A percentile compares a stretch with the other conserved stretches of the same genome.
These are phyloP conservation scores for Globisporangium splendens DNA, from an alignment of 352 stramenopile genomes.

Conservation along the genomic window DNA sequence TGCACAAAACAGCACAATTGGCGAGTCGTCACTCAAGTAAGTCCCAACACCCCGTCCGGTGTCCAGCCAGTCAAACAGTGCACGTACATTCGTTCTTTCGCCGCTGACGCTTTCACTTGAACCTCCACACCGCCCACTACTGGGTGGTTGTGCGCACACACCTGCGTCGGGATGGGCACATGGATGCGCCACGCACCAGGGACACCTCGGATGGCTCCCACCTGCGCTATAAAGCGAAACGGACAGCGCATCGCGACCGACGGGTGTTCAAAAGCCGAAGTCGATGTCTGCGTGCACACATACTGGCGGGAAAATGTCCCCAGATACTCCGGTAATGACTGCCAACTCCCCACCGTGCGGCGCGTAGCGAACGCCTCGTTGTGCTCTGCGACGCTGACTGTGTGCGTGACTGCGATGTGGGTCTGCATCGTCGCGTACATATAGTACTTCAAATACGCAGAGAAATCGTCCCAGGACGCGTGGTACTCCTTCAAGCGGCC, in stretches of 20 bases:
- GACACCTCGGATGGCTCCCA: background rate
- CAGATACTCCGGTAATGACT: background rate
- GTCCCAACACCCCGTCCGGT: too few species aligned
- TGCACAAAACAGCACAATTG: too few species aligned
- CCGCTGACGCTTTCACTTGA: background rate
- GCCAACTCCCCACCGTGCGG: background rate
- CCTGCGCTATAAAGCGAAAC: conserved; percentile 1
- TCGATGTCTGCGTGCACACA: background rate
- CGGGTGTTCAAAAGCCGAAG: too few species aligned
- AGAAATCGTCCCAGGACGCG: conserved; percentile 2
- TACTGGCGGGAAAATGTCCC: background rate
- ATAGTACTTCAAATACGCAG: background rate
- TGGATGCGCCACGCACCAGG: background rate
- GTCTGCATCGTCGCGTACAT: conserved; percentile 3
- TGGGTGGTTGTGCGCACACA: background rate
- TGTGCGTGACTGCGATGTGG: background rate
- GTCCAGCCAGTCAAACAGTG: too few species aligned
- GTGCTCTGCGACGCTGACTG: background rate
- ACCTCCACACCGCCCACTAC: background rate
- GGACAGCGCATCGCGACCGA: background rate
- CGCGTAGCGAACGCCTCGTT: background rate
- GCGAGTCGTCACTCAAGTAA: too few species aligned
- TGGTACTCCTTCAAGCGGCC: conserved; percentile 1
- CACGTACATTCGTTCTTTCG: background rate
- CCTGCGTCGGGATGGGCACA: background rate